These are phyloP conservation scores for Claviceps monticola DNA, from an alignment of 2,329 filamentous ascomycete genomes.

Conservation along the genomic window DNA sequence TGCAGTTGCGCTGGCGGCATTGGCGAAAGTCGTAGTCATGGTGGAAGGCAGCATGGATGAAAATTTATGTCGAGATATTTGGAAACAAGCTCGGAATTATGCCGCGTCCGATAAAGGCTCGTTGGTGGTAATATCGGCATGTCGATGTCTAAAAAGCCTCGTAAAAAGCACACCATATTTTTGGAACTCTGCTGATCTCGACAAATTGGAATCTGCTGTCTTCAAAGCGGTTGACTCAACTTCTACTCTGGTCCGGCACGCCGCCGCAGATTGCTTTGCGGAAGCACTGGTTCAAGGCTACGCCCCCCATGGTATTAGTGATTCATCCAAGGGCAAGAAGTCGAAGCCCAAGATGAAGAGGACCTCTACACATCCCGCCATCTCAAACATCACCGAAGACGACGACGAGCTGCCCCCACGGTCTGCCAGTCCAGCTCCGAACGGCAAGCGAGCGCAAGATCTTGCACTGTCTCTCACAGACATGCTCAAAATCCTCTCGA, in stretches of 20 bases:
- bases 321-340: conserved; percentile 52
- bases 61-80: conserved; percentile 70
- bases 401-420: conserved; percentile 58
- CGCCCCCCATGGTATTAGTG: conserved; percentile 35
- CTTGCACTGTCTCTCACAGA: conserved; percentile 64
- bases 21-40: conserved; percentile 65
- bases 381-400: conserved; percentile 37
- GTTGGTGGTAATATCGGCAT: conserved; percentile 66
- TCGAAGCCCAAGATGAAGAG: conserved; percentile 47
- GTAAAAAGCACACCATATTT: conserved; percentile 66
- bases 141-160: conserved; percentile 63
- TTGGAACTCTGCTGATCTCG: conserved; percentile 78
- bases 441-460: conserved; percentile 54
- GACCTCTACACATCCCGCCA: conserved; percentile 44
- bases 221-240: conserved; percentile 80
- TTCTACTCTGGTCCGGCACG: conserved; percentile 63
- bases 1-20: conserved; percentile 59
- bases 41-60: conserved; percentile 72
- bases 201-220: conserved; percentile 66
- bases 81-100: conserved; percentile 76
- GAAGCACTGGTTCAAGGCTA: conserved; percentile 73
- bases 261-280: conserved; percentile 74
- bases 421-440: conserved; percentile 58
- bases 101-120: conserved; percentile 69
- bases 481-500: conserved; percentile 64